A percentile compares a stretch with the other conserved stretches of the same genome.
Conservation (phyloP, 306 rosid species). For the Dalbergia cochinchinensis region DNA sequence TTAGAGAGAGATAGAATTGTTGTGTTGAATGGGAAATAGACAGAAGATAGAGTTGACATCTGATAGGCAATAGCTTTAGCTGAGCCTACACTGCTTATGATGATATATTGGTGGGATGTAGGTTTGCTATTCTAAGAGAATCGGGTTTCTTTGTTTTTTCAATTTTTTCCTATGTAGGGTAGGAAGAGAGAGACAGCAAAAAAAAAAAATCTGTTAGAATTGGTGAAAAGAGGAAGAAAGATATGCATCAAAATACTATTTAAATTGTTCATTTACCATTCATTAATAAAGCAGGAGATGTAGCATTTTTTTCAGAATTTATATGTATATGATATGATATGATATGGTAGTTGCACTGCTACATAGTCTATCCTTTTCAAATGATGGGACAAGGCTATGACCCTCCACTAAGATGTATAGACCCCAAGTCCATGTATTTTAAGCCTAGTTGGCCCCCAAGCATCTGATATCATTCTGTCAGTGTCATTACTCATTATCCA, state of each 20-base stretch:
- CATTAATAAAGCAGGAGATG: neutral
- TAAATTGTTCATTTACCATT: constrained; percentile 3
- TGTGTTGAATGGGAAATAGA: constrained; percentile 19
- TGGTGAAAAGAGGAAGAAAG: constrained; percentile 15
- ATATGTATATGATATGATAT: neutral
- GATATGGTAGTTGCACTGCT: constrained; percentile 30
- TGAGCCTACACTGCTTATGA: constrained; percentile 27
- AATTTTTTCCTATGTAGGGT: constrained; percentile 19
- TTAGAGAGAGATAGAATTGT: constrained; percentile 2
- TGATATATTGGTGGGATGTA: constrained; percentile 6
- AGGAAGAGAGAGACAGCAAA: constrained; percentile 15
- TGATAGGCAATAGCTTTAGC: constrained; percentile 21
- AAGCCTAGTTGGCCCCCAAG: neutral
- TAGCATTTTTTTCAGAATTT: neutral
- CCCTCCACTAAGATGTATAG: constrained; percentile 53
- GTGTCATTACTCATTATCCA: constrained; percentile 19
- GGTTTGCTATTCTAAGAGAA: constrained; percentile 30
- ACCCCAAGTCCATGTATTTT: constrained; percentile 33
- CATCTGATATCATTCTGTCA: constrained; percentile 8
- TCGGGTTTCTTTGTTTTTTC: constrained; percentile 19
- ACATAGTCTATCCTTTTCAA: constrained; percentile 50
- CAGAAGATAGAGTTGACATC: constrained; percentile 23
- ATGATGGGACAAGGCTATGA: constrained; percentile 58
- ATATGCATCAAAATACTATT: neutral
- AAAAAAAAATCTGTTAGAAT: constrained; percentile 5